Conservation (phyloP, 2,329 filamentous ascomycete genomes). For the Chaetomiaceae sp. region DNA sequence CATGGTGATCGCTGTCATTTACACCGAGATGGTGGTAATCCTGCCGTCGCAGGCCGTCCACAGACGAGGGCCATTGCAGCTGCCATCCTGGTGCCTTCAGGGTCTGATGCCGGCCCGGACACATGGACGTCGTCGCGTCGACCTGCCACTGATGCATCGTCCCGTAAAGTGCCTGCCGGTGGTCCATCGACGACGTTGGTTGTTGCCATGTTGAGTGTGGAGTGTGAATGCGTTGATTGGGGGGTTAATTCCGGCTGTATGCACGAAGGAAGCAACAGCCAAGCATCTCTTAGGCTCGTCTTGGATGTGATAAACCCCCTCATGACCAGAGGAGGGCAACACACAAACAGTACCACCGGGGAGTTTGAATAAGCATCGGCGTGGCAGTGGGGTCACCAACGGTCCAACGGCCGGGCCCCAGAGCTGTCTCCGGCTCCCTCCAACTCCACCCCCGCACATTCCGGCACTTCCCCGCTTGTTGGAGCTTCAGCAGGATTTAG, state of each 20-base stretch:
- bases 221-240: background rate
- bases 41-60: background rate
- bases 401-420: too few relatives aligned
- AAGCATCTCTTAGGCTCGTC: background rate
- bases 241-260: slow-evolving; percentile 8
- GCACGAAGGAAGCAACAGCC: background rate
- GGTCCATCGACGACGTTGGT: background rate
- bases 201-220: background rate
- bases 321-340: background rate
- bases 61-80: background rate
- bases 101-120: background rate
- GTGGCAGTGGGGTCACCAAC: background rate
- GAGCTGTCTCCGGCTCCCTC: too few relatives aligned
- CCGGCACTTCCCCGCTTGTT: slow-evolving; percentile 2
- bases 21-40: background rate
- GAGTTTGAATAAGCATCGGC: background rate
- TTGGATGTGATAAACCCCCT: background rate
- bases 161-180: background rate
- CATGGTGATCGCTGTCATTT: slow-evolving; percentile 3
- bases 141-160: background rate
- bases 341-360: background rate
- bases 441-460: slow-evolving; percentile 1
- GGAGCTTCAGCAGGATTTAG: background rate
- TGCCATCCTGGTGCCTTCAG: background rate
- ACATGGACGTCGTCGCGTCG: background rate